Evolutionary conservation across 768 basidiomycete species (phyloP).

Genomic region (Auriscalpium vulgare): DNA sequence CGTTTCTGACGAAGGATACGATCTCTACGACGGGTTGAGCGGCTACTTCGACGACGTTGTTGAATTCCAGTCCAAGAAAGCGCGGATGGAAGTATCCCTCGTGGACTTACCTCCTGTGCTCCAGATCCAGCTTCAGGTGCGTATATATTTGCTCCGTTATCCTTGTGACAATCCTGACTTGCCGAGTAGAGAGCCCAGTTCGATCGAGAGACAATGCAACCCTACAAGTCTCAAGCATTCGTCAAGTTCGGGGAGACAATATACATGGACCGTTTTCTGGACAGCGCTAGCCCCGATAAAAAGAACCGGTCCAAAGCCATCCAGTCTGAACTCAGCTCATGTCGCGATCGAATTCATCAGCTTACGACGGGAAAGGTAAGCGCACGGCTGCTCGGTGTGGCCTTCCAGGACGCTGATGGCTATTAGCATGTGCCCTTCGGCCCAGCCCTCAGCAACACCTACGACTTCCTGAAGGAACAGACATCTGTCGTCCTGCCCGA

Average conservation of each 20-base stretch:
- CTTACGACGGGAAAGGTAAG: conserved; percentile 68
- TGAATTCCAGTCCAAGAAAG: conserved; percentile 82
- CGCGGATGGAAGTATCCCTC: conserved; percentile 79
- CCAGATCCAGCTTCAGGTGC: conserved; percentile 92
- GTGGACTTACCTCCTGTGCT: conserved; percentile 84
- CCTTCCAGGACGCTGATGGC: background rate
- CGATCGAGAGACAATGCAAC: conserved; percentile 83
- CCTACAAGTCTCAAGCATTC: conserved; percentile 94
- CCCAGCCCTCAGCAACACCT: conserved; percentile 45
- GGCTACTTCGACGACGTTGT: conserved; percentile 86
- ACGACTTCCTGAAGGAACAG: conserved; percentile 52
- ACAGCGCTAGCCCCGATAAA: conserved; percentile 63
- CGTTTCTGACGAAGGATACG: conserved; percentile 80
- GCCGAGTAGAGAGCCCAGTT: conserved; percentile 77
- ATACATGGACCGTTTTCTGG: conserved; percentile 88
- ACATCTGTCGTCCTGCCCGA: conserved; percentile 35
- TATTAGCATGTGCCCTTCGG: conserved; percentile 54
- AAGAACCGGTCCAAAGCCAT: conserved; percentile 63
- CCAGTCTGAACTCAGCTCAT: conserved; percentile 53
- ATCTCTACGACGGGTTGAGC: conserved; percentile 90
- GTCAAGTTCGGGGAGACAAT: conserved; percentile 85
- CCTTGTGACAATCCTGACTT: conserved; percentile 5
- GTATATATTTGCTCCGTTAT: conserved; percentile 12
- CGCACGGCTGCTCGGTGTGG: background rate
- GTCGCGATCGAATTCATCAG: conserved; percentile 59